A percentile compares a stretch with the other conserved stretches of the same genome.
These are phyloP conservation scores for Phoenix dactylifera DNA, from an alignment of 176 grass and related monocot genomes.

Conservation along the genomic window DNA sequence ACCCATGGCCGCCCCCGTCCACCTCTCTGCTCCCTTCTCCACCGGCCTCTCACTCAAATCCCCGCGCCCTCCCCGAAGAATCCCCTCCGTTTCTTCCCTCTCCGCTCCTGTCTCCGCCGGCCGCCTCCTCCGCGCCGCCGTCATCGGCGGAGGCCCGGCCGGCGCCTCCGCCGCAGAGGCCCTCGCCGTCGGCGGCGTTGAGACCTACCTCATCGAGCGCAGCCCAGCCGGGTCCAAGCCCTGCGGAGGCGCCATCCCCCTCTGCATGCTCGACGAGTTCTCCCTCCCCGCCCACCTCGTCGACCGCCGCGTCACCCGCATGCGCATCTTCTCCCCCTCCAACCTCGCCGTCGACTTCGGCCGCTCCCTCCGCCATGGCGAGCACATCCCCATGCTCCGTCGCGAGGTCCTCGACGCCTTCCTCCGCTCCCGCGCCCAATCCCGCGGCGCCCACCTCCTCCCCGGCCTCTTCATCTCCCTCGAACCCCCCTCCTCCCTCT, in stretches of 20 bases:
- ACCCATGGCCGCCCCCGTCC: too few species aligned
- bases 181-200: constrained; percentile 41
- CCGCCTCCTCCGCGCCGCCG: constrained; percentile 59
- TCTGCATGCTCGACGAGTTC: constrained; percentile 92
- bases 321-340: constrained; percentile 81
- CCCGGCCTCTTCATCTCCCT: constrained; percentile 62
- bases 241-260: constrained; percentile 89
- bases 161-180: constrained; percentile 73
- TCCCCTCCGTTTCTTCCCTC: background rate
- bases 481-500: constrained; percentile 23
- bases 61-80: background rate
- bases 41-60: background rate
- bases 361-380: constrained; percentile 35
- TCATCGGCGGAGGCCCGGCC: constrained; percentile 72
- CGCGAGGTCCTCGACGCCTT: constrained; percentile 92
- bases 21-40: constrained; percentile 5
- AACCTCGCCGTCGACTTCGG: constrained; percentile 72
- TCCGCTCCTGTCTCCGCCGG: background rate
- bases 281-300: constrained; percentile 54
- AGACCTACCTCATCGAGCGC: constrained; percentile 72
- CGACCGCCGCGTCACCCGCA: constrained; percentile 73
- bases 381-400: constrained; percentile 91
- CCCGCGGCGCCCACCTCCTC: constrained; percentile 49
- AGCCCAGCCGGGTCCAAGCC: constrained; percentile 70
- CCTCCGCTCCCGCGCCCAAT: constrained; percentile 47